Evolutionary conservation across 2,329 filamentous ascomycete species (phyloP).

Genomic region (Monosporascus sp.): DNA sequence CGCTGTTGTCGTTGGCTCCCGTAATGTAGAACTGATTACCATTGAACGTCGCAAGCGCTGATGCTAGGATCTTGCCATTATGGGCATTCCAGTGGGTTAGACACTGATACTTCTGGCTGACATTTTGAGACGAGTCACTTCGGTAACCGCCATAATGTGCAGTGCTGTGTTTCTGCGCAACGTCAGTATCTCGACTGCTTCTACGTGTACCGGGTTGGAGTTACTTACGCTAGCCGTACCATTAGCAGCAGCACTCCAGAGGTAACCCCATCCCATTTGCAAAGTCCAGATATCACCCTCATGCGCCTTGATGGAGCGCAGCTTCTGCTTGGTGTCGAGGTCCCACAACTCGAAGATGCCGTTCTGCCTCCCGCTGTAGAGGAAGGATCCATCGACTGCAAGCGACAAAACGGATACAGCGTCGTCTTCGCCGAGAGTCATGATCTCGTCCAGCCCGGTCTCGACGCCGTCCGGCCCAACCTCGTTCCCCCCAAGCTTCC

Average conservation of each 20-base stretch:
- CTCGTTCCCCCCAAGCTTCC: conserved; percentile 56
- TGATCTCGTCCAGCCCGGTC: conserved; percentile 65
- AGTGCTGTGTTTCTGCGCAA: conserved; percentile 57
- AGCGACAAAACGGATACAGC: conserved; percentile 68
- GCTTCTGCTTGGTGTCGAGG: conserved; percentile 83
- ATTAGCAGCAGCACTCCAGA: conserved; percentile 85
- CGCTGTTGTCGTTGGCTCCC: conserved; percentile 84
- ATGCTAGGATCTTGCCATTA: conserved; percentile 80
- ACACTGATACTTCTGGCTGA: conserved; percentile 78
- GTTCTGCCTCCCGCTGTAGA: conserved; percentile 84
- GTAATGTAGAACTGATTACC: conserved; percentile 84
- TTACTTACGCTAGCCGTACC: conserved; percentile 73
- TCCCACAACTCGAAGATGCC: conserved; percentile 96
- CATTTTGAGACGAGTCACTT: conserved; percentile 41
- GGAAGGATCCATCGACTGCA: conserved; percentile 80
- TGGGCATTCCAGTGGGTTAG: conserved; percentile 78
- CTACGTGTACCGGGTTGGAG: neutral
- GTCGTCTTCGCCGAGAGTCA: conserved; percentile 56
- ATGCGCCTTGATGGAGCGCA: conserved; percentile 79
- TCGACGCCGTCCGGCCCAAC: conserved; percentile 47
- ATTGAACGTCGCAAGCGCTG: conserved; percentile 65
- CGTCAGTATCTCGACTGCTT: neutral
- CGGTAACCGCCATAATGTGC: conserved; percentile 57
- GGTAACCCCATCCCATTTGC: conserved; percentile 75
- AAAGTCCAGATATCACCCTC: conserved; percentile 80